Evolutionary conservation across 2,329 filamentous ascomycete species (phyloP), one percentile per base, ranked within the genome.

Genomic region (Cladosporium sp.): DNA sequence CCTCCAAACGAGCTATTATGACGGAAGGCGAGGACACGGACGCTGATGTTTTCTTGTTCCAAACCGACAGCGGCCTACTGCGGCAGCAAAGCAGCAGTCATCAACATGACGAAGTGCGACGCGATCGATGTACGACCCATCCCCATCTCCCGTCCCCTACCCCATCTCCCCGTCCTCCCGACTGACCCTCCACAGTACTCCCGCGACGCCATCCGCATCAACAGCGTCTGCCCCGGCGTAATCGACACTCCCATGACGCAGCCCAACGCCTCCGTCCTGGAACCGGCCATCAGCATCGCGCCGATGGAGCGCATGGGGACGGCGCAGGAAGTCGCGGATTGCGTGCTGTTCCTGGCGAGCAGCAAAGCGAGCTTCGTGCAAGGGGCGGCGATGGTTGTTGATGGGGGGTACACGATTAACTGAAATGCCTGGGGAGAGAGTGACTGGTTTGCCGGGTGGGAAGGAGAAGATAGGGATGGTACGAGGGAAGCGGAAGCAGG

Each of bases 321-420:
- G 3, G 66, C 72, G 1, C 70, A 76, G 46, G 74, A 77, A 53
- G 66, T 77, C 9, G 74, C 75, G 2, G 74, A 77, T 58, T 72
- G 70, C 1, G 67, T 74, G 9, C 57, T 77, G 34, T 77, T 76
- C 52, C 58, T 76, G 4, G 71, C 70, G 34, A 73, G 72, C 51
- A 65, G 69, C 14, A 75, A 74, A 54, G 72, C 75, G 2, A 71
- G 70, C 1, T 77, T 76, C 53, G 67, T 76, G 10, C 73, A 75
- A 43, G 75, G 74, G 1, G 63, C 70, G 46, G 67, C 69, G 3
- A 55, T 77, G 52, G 68, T 73, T 1, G 72, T 73, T 1, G 74
- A 77, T 56, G 74, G 74, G 2, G 73, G 74, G 1, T 75, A 76
- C 54, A 68, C 67, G 11, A 74, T 74, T 42, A 71, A 71, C 57